A percentile compares a stretch with the other conserved stretches of the same genome.
Conservation (phyloP, 2,329 filamentous ascomycete species). For the Ophiostoma sp. region DNA sequence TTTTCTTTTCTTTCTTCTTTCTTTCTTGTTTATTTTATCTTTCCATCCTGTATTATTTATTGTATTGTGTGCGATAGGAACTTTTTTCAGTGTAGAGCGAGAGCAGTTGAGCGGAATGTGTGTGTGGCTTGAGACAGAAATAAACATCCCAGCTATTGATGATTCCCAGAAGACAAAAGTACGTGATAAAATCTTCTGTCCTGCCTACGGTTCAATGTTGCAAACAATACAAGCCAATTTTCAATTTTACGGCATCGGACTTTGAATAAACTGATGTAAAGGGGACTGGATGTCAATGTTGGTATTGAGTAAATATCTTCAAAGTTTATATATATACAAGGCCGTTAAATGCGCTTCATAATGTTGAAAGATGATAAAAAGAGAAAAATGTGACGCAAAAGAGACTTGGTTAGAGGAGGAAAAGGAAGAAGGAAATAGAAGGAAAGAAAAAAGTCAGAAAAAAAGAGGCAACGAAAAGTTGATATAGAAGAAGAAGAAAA, state of each 20-base stretch:
- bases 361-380: not conserved
- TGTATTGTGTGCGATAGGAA: not conserved
- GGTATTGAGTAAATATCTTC: not conserved
- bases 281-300: not conserved
- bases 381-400: not conserved
- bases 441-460: not conserved
- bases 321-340: not conserved
- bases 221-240: not conserved
- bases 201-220: not conserved
- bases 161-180: not conserved
- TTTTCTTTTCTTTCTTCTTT: not conserved
- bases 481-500: not conserved
- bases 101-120: not conserved
- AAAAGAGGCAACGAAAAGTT: not conserved
- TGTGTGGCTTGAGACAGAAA: not conserved
- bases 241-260: not conserved
- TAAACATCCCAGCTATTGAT: not conserved
- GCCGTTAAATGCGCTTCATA: not conserved
- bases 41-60: constrained; percentile 1
- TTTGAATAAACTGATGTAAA: not conserved
- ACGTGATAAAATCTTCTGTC: not conserved
- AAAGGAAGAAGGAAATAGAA: not conserved
- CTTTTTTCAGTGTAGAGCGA: not conserved
- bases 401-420: not conserved
- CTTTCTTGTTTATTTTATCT: not conserved